Evolutionary conservation across 352 stramenopile genomes (phyloP).

Genomic region (Phytophthora pisi): DNA sequence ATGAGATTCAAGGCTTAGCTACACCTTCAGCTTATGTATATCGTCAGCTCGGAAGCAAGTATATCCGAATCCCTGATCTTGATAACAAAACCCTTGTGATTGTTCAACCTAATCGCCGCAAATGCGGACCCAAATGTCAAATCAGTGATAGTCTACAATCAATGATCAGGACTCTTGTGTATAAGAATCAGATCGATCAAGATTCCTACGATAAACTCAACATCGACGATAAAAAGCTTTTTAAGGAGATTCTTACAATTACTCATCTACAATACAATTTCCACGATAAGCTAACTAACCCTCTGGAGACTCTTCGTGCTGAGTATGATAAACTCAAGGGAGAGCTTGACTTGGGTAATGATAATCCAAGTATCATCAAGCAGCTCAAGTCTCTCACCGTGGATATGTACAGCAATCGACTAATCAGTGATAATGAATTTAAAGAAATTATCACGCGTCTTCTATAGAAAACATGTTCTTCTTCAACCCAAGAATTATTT

Average conservation of each 20-base stretch:
- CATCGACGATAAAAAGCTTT: slow-evolving; percentile 19
- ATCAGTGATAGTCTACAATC: not conserved
- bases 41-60: slow-evolving; percentile 1
- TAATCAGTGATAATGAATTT: too few relatives aligned
- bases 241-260: slow-evolving; percentile 12
- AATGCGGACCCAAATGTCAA: slow-evolving; percentile 1
- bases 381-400: too few relatives aligned
- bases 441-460: too few relatives aligned
- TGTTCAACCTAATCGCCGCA: slow-evolving; percentile 12
- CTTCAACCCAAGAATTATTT: too few relatives aligned
- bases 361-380: too few relatives aligned
- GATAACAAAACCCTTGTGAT: slow-evolving; percentile 19
- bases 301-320: too few relatives aligned
- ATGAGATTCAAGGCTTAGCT: not conserved
- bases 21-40: not conserved
- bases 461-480: too few relatives aligned
- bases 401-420: too few relatives aligned
- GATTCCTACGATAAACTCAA: slow-evolving; percentile 19
- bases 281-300: too few relatives aligned
- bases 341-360: too few relatives aligned
- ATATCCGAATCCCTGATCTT: slow-evolving; percentile 8
- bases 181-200: slow-evolving; percentile 19
- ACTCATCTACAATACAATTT: slow-evolving; percentile 15
- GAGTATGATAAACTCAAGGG: too few relatives aligned
- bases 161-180: slow-evolving; percentile 14